Conservation (phyloP, 805 yeast genomes). For the Metschnikowia drakensbergensis region DNA sequence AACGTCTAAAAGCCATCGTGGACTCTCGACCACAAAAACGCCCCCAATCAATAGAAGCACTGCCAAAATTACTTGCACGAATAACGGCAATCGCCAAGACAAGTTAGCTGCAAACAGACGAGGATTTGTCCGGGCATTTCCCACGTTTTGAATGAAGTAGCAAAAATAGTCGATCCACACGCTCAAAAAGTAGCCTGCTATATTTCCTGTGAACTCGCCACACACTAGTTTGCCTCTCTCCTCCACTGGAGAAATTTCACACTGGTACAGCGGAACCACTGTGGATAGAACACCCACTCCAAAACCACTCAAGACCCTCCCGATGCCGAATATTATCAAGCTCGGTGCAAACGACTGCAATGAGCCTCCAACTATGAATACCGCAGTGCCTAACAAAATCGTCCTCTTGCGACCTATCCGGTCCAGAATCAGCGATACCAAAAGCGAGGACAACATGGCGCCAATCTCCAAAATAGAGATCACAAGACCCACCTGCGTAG, state of each 20-base stretch:
- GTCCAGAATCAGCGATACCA: constrained; percentile 17
- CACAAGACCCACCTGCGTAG: constrained; percentile 18
- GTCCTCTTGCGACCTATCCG: constrained; percentile 19
- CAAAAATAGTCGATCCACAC: constrained; percentile 86
- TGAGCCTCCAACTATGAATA: constrained; percentile 18
- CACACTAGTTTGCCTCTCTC: constrained; percentile 83
- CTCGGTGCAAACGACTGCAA: constrained; percentile 40
- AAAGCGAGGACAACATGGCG: constrained; percentile 20
- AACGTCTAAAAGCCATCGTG: constrained; percentile 83
- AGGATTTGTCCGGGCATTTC: constrained; percentile 36
- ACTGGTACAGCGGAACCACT: constrained; percentile 82
- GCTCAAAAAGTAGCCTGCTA: constrained; percentile 73
- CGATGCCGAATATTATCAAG: constrained; percentile 58
- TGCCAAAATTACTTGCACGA: constrained; percentile 75
- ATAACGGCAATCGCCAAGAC: constrained; percentile 78
- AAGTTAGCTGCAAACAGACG: constrained; percentile 35
- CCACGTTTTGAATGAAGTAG: constrained; percentile 55
- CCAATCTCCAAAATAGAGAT: constrained; percentile 20
- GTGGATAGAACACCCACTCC: constrained; percentile 85
- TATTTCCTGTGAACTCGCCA: constrained; percentile 84
- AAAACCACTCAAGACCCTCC: constrained; percentile 76
- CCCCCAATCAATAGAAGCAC: constrained; percentile 66
- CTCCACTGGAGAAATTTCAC: constrained; percentile 84
- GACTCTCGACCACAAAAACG: constrained; percentile 77
- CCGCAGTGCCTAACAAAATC: constrained; percentile 16